These are phyloP conservation scores for Striga asiatica DNA, from an alignment of 257 asterid species.

Conservation along the genomic window DNA sequence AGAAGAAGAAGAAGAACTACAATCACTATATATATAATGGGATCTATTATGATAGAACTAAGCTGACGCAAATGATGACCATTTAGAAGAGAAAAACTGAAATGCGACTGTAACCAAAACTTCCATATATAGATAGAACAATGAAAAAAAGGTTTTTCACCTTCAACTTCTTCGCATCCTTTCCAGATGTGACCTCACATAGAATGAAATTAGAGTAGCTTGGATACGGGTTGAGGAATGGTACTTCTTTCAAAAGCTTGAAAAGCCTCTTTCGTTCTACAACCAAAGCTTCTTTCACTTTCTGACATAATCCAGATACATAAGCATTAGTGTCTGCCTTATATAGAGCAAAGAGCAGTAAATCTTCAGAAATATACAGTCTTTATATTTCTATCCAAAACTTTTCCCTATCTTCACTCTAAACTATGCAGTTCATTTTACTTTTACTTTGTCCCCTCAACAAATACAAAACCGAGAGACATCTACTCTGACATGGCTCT, in stretches of 20 bases:
- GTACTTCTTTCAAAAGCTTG: constrained; percentile 72
- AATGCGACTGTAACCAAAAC: background rate
- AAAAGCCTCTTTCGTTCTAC: constrained; percentile 77
- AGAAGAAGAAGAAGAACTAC: background rate
- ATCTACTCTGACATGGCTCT: no score
- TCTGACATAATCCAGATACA: constrained; percentile 32
- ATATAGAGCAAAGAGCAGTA: no score
- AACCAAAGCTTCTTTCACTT: constrained; percentile 84
- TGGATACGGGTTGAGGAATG: constrained; percentile 81
- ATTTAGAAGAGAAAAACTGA: background rate
- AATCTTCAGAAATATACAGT: no score
- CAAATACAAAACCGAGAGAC: no score
- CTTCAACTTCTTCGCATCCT: constrained; percentile 96
- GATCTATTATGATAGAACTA: background rate
- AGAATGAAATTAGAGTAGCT: constrained; percentile 93
- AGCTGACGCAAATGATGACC: background rate
- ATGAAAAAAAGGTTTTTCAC: constrained; percentile 24
- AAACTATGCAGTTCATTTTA: no score
- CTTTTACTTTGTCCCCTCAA: no score
- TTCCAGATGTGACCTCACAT: constrained; percentile 74
- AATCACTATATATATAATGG: background rate
- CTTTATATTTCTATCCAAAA: no score
- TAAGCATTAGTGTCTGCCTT: background rate
- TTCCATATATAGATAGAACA: background rate
- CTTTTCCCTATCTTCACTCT: no score